Evolutionary conservation across 257 asterid genomes (phyloP).

Genomic region (Ehretia macrophylla): DNA sequence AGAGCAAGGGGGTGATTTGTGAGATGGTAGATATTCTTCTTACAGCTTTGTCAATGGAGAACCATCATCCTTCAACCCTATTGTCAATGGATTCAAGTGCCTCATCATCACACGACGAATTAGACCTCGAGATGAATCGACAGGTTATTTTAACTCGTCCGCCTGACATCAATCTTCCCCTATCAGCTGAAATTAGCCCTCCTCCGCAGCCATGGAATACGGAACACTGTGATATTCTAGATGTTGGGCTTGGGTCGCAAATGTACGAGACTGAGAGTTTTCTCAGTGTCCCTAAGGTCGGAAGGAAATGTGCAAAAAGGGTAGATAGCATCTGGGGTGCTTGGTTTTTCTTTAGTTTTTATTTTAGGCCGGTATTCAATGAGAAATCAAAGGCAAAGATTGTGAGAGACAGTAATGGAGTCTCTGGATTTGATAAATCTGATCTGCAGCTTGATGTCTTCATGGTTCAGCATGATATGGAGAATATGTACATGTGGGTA

Average conservation of each 20-base stretch:
- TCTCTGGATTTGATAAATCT: constrained; percentile 60
- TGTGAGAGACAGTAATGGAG: constrained; percentile 52
- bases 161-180: constrained; percentile 68
- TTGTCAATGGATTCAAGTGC: constrained; percentile 94
- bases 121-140: constrained; percentile 59
- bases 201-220: constrained; percentile 55
- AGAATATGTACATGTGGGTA: constrained; percentile 88
- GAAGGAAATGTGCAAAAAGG: constrained; percentile 55
- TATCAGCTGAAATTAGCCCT: constrained; percentile 59
- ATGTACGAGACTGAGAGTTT: constrained; percentile 50
- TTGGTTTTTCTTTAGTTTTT: constrained; percentile 77
- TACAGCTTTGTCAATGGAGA: constrained; percentile 71
- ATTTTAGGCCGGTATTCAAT: constrained; percentile 60
- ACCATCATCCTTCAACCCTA: constrained; percentile 87
- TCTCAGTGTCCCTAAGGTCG: constrained; percentile 41
- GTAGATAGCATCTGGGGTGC: constrained; percentile 80
- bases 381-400: constrained; percentile 66
- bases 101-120: constrained; percentile 60
- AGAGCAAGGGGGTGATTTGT: constrained; percentile 3
- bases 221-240: constrained; percentile 58
- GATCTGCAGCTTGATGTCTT: constrained; percentile 62
- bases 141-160: constrained; percentile 53
- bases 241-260: constrained; percentile 60
- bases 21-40: constrained; percentile 75
- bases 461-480: constrained; percentile 88